phyloP scores from a whole-genome alignment of 2,329 filamentous ascomycete species.

The Aschersonia sp. region DNA sequence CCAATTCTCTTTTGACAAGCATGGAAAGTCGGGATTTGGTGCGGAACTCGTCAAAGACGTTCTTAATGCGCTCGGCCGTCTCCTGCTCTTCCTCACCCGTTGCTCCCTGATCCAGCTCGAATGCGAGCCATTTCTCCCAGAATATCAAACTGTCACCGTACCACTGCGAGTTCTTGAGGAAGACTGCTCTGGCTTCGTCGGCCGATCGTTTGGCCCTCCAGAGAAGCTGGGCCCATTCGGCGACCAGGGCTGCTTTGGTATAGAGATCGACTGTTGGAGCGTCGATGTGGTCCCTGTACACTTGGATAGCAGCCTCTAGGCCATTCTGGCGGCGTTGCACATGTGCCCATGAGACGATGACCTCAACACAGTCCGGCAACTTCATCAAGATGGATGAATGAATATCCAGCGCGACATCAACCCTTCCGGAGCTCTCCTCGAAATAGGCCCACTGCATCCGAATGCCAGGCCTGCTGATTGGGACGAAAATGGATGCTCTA shows the following conservation, averaged over 20 bases:
- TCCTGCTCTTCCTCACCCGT: slow-evolving; percentile 46
- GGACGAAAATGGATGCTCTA: slow-evolving; percentile 77
- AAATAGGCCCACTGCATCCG: slow-evolving; percentile 89
- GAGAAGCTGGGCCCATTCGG: slow-evolving; percentile 73
- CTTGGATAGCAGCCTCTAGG: slow-evolving; percentile 68
- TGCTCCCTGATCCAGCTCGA: slow-evolving; percentile 75
- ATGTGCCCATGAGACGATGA: slow-evolving; percentile 77
- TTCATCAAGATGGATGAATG: slow-evolving; percentile 64
- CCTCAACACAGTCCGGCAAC: slow-evolving; percentile 72
- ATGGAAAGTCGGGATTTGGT: slow-evolving; percentile 56
- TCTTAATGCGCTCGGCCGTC: slow-evolving; percentile 62
- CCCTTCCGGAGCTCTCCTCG: slow-evolving; percentile 69
- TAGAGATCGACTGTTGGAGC: slow-evolving; percentile 56
- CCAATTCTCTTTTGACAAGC: slow-evolving; percentile 57
- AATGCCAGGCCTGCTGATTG: slow-evolving; percentile 70
- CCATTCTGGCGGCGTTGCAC: slow-evolving; percentile 71
- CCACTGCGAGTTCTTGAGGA: slow-evolving; percentile 66
- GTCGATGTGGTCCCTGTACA: slow-evolving; percentile 72
- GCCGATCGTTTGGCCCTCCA: slow-evolving; percentile 77
- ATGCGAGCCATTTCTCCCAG: slow-evolving; percentile 79
- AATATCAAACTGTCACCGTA: slow-evolving; percentile 78
- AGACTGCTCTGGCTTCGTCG: slow-evolving; percentile 72
- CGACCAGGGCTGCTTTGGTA: slow-evolving; percentile 74
- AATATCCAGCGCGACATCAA: slow-evolving; percentile 70
- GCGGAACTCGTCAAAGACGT: slow-evolving; percentile 62